phyloP scores from a whole-genome alignment of 2,329 filamentous ascomycete genomes.

The Mollisia scopiformis region DNA sequence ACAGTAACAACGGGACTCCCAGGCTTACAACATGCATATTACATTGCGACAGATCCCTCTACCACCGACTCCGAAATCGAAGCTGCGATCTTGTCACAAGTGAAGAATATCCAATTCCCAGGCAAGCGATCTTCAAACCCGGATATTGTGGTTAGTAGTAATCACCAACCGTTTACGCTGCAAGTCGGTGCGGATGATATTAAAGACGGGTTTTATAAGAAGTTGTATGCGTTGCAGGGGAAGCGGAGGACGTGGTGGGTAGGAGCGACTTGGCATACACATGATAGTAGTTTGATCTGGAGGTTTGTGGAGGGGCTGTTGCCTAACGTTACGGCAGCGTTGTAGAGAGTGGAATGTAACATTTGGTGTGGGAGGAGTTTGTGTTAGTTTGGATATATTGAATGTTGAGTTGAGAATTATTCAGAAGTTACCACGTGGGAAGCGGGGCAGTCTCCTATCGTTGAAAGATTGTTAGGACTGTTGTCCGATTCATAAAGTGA shows the following conservation, averaged over 20 bases:
- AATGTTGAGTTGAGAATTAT: too few relatives aligned
- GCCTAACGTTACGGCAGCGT: background rate
- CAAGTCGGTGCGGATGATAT: background rate
- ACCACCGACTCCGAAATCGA: background rate
- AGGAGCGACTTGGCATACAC: background rate
- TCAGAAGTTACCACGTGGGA: too few relatives aligned
- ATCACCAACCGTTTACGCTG: background rate
- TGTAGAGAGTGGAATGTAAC: background rate
- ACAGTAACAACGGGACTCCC: background rate
- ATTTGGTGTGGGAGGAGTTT: background rate
- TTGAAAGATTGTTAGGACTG: too few relatives aligned
- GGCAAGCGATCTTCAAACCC: background rate
- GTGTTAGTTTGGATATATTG: background rate
- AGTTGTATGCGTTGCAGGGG: background rate
- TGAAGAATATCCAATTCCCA: background rate
- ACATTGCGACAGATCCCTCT: background rate
- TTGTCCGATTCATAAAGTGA: too few relatives aligned
- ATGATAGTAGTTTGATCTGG: slow-evolving; percentile 2
- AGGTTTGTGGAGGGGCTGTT: background rate
- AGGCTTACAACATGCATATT: background rate
- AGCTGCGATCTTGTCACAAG: background rate
- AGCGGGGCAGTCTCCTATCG: too few relatives aligned
- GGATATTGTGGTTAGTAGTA: background rate
- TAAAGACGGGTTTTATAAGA: background rate
- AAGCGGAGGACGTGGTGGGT: background rate